phyloP scores from a whole-genome alignment of 306 rosid genomes.

The Ceratonia siliqua region DNA sequence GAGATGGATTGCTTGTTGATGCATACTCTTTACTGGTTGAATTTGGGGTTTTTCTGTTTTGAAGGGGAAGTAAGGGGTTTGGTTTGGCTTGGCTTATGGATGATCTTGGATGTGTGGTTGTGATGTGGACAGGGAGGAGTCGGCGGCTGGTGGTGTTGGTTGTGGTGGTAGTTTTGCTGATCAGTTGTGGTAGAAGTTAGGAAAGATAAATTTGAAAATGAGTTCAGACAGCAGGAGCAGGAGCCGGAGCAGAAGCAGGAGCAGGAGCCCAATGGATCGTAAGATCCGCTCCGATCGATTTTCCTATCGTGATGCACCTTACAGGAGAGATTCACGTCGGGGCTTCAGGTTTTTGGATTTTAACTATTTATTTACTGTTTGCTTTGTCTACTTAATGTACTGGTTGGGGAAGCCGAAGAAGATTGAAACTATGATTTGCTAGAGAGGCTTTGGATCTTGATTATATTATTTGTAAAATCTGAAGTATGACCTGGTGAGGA shows the following conservation, averaged over 20 bases:
- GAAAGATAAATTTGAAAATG: slow-evolving; percentile 62
- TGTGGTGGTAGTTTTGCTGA: slow-evolving; percentile 68
- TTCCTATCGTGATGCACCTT: slow-evolving; percentile 94
- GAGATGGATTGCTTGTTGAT: slow-evolving; percentile 66
- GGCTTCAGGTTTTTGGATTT: slow-evolving; percentile 87
- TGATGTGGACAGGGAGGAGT: slow-evolving; percentile 98
- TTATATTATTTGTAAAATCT: slow-evolving; percentile 13
- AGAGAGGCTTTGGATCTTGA: slow-evolving; percentile 31
- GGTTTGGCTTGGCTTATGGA: slow-evolving; percentile 74
- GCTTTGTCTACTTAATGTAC: slow-evolving; percentile 27
- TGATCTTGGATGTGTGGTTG: slow-evolving; percentile 91
- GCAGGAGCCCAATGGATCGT: slow-evolving; percentile 94
- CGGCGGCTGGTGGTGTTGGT: slow-evolving; percentile 68
- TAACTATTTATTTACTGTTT: slow-evolving; percentile 41
- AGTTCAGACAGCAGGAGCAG: slow-evolving; percentile 94
- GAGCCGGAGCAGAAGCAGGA: slow-evolving; percentile 91
- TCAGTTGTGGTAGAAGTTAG: slow-evolving; percentile 68
- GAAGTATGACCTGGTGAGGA: not conserved
- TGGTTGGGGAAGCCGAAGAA: slow-evolving; percentile 41
- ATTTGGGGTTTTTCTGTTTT: slow-evolving; percentile 66
- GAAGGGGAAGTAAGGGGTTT: slow-evolving; percentile 78
- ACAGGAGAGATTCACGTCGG: slow-evolving; percentile 95
- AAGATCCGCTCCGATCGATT: slow-evolving; percentile 94
- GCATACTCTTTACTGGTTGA: slow-evolving; percentile 60
- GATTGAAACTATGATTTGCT: slow-evolving; percentile 20